Evolutionary conservation across 768 basidiomycete species (phyloP).

Genomic region (Suillus subaureus): DNA sequence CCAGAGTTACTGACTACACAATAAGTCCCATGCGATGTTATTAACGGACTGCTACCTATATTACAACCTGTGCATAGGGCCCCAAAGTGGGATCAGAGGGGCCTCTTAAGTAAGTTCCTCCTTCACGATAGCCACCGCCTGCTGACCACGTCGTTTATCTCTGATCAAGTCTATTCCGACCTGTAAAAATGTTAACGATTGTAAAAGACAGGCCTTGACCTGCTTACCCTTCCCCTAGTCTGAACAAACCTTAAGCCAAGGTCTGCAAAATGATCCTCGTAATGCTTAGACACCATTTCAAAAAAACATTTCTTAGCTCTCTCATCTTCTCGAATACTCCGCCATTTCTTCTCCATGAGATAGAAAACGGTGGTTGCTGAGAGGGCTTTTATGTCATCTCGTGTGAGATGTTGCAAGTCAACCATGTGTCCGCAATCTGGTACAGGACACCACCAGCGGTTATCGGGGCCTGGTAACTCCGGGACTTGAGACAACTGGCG

Average conservation of each 20-base stretch:
- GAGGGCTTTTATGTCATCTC: constrained; percentile 33
- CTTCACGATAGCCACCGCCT: not conserved
- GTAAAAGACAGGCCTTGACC: not conserved
- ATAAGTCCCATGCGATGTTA: not conserved
- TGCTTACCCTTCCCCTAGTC: constrained; percentile 23
- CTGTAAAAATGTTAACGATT: constrained; percentile 14
- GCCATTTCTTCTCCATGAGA: constrained; percentile 39
- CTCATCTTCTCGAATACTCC: constrained; percentile 34
- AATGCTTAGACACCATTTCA: constrained; percentile 30
- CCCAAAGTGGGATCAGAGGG: not conserved
- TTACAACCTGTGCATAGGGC: not conserved
- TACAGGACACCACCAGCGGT: constrained; percentile 57
- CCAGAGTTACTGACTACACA: not conserved
- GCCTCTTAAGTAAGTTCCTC: not conserved
- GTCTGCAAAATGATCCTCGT: constrained; percentile 24
- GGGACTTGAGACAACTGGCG: constrained; percentile 39
- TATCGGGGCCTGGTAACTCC: constrained; percentile 41
- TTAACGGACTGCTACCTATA: not conserved
- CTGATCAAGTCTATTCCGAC: constrained; percentile 15
- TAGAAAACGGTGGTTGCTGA: constrained; percentile 19
- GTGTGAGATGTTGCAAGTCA: constrained; percentile 45
- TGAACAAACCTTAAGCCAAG: constrained; percentile 19
- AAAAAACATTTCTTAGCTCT: constrained; percentile 25
- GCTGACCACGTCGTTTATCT: not conserved
- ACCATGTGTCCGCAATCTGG: constrained; percentile 45